Percentiles rank a stretch among this genome's conserved stretches.
Conservation (phyloP, 345 rosid species). For the Euphorbia tirucalli region DNA sequence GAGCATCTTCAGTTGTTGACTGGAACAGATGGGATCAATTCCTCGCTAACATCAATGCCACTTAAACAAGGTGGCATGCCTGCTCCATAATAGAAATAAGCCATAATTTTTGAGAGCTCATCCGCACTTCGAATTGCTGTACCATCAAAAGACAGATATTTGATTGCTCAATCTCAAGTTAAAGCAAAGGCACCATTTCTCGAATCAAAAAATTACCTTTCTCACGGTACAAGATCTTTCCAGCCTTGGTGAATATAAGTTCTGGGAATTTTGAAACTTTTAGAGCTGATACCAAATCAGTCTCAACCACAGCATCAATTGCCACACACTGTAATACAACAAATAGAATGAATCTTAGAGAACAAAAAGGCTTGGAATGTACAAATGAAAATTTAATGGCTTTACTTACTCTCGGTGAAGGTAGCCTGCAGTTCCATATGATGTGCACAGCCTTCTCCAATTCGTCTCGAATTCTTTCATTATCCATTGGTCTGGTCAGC, state of each 20-base stretch:
- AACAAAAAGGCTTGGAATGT: background rate
- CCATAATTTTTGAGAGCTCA: constrained; percentile 80
- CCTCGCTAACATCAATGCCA: constrained; percentile 33
- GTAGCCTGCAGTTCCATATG: constrained; percentile 89
- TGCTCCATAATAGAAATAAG: constrained; percentile 89
- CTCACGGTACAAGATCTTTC: constrained; percentile 81
- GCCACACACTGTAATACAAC: constrained; percentile 72
- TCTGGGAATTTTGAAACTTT: constrained; percentile 67
- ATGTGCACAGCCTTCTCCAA: constrained; percentile 83
- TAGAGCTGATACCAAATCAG: constrained; percentile 65
- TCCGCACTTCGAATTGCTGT: constrained; percentile 66
- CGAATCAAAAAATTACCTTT: constrained; percentile 44
- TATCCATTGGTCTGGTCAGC: constrained; percentile 65
- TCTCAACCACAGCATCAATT: constrained; percentile 72
- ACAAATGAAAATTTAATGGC: constrained; percentile 1
- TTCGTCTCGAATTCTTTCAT: constrained; percentile 55
- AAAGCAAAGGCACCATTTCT: background rate
- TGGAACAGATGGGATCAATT: constrained; percentile 52
- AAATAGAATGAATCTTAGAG: background rate
- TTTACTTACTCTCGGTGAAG: constrained; percentile 77
- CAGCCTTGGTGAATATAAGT: constrained; percentile 78
- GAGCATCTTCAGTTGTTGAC: constrained; percentile 22
- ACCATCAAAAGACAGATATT: constrained; percentile 10
- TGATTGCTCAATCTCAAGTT: too few relatives aligned
- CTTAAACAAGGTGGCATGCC: constrained; percentile 67